These are phyloP conservation scores for Phaseolus coccineus DNA, from an alignment of 331 rosid genomes.

Conservation along the genomic window DNA sequence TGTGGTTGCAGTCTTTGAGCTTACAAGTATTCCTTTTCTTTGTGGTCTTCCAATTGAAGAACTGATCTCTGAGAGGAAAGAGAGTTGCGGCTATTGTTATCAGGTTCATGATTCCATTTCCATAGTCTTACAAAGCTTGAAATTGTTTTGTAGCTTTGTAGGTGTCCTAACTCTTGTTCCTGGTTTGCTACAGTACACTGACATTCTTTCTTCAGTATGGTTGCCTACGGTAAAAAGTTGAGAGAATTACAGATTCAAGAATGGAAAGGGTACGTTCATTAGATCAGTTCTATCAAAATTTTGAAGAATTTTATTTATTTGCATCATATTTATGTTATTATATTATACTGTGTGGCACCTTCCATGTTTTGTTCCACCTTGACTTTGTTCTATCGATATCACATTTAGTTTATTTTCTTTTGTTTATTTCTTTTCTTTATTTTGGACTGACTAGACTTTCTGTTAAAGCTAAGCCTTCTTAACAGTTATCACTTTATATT, in stretches of 20 bases:
- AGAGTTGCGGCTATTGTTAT: background rate
- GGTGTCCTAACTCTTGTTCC: slow-evolving; percentile 19
- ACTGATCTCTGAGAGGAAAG: slow-evolving; percentile 24
- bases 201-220: slow-evolving; percentile 60
- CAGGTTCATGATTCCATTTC: slow-evolving; percentile 44
- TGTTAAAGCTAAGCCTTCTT: background rate
- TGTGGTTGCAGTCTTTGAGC: slow-evolving; percentile 50
- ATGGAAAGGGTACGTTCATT: slow-evolving; percentile 75
- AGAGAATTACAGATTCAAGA: slow-evolving; percentile 85
- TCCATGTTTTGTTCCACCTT: background rate
- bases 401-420: background rate
- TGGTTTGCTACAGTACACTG: slow-evolving; percentile 35
- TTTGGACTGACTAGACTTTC: background rate
- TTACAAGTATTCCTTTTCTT: slow-evolving; percentile 11
- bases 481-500: background rate
- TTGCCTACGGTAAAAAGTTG: slow-evolving; percentile 85
- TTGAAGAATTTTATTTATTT: background rate
- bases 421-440: background rate
- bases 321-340: background rate
- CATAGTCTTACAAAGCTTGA: slow-evolving; percentile 22
- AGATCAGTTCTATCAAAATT: background rate
- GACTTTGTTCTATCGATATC: background rate
- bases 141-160: background rate
- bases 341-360: background rate
- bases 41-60: slow-evolving; percentile 30